These are phyloP conservation scores for Chalciporus pseudorubinellus DNA, from an alignment of 768 basidiomycete genomes.

Conservation along the genomic window DNA sequence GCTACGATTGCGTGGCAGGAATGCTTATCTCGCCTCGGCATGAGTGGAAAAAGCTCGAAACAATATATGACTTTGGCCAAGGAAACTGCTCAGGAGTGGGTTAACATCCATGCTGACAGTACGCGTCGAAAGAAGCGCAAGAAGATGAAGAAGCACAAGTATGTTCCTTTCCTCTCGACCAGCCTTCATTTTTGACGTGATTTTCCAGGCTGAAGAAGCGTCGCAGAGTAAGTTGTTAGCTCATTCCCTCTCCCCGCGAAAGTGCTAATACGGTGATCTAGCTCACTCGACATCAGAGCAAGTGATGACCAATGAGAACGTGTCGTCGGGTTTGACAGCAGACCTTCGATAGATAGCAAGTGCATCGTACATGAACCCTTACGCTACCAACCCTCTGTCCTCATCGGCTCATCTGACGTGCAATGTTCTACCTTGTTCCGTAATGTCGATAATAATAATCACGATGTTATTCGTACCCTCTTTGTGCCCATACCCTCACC, in stretches of 20 bases:
- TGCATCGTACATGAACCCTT: neutral
- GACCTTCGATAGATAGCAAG: neutral
- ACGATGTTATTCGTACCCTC: neutral
- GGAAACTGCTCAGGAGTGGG: constrained; percentile 57
- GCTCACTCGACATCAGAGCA: constrained; percentile 45
- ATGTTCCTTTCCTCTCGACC: constrained; percentile 32
- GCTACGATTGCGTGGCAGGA: constrained; percentile 66
- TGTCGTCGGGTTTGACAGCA: neutral
- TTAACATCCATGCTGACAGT: constrained; percentile 72
- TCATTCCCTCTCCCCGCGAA: neutral
- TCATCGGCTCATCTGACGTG: neutral
- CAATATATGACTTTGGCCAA: constrained; percentile 51
- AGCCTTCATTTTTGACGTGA: constrained; percentile 9
- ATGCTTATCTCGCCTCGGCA: constrained; percentile 60
- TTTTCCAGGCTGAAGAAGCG: constrained; percentile 78
- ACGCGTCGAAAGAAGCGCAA: constrained; percentile 80
- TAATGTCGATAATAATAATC: neutral
- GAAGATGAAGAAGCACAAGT: constrained; percentile 99
- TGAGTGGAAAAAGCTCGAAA: constrained; percentile 50
- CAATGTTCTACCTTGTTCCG: neutral
- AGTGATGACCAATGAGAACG: constrained; percentile 15
- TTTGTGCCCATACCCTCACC: constrained; percentile 62
- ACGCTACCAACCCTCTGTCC: neutral
- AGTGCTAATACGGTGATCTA: constrained; percentile 26
- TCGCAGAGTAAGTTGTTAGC: constrained; percentile 61